Evolutionary conservation across 192 early-diverging fungal genomes (phyloP), one percentile per base, ranked within the genome.

Genomic region (Backusella australiensis): DNA sequence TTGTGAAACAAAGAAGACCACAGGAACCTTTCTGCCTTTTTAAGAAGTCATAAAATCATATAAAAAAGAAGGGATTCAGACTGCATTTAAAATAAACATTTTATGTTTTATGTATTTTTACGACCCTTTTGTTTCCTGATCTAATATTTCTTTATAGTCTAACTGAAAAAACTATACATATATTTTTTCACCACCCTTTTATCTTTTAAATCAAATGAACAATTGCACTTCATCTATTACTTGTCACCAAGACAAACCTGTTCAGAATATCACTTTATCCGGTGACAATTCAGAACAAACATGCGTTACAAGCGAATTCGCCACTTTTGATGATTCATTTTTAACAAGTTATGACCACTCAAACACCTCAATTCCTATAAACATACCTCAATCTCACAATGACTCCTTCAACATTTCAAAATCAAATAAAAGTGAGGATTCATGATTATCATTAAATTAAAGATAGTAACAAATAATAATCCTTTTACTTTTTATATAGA

Each of bases 31-130:
- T 29, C 7, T 63, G 9, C 56, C 56, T 63, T 63, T 63, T 63
- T 63, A 63, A 63, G 56, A 63, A 63, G 9, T 14, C 56, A 63
- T 29, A 63, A 63, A 63, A 63, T 63, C 56, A 63, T 63, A 63
- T 63, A 63, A 63, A 63, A 59, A 63, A 63, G 56, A 63, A 63
- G 56, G 21, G 56, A 63, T 23, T 63, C 56, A 63, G 56, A 63
- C 11, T 63, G 23, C 56, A 29, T 63, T 63, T 63, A 63, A 63
- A 63, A 63, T 29, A 63, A 29, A 23, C 21, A n/a, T 29, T 26
- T 29, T 63, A 29, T 63, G 56, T 63, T 63, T 63, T 63, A 56
- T 56, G 53, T 56, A 56, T 56, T 56, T 56, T 56, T 56, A 56
- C 53, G 6, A 21, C 53, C 53, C 53, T 56, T 56, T 56, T 56